A percentile compares a stretch with the other conserved stretches of the same genome.
These are phyloP conservation scores for Beta corolliflora DNA, from an alignment of 179 eudicot species.

Conservation along the genomic window DNA sequence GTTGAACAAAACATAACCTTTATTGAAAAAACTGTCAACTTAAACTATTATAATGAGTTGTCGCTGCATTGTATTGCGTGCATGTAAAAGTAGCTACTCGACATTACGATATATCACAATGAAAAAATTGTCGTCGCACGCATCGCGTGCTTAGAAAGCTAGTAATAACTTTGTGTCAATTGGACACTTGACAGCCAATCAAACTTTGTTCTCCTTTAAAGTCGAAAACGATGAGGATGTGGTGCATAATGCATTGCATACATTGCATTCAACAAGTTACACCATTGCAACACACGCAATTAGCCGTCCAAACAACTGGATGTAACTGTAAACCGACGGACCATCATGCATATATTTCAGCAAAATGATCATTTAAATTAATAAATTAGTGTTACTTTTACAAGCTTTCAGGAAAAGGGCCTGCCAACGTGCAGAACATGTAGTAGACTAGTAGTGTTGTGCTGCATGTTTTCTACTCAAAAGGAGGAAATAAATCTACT, in stretches of 20 bases:
- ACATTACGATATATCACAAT: no score
- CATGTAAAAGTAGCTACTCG: no score
- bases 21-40: no score
- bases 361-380: background rate
- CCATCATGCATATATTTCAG: background rate
- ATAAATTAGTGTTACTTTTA: background rate
- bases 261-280: background rate
- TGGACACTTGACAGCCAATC: no score
- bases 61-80: no score
- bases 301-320: slow-evolving; percentile 29
- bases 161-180: no score
- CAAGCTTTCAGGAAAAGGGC: background rate
- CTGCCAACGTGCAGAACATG: slow-evolving; percentile 28
- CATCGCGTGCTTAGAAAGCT: no score
- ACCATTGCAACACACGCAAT: background rate
- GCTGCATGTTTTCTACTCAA: slow-evolving; percentile 13
- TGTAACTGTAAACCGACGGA: slow-evolving; percentile 6
- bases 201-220: background rate
- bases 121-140: no score
- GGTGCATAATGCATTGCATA: no score
- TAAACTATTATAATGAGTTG: no score
- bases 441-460: background rate
- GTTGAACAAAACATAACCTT: no score
- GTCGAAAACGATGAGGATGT: no score
- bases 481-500: background rate